Evolutionary conservation across 2,329 filamentous ascomycete species (phyloP).

Genomic region (Paraphaeosphaeria minitans): DNA sequence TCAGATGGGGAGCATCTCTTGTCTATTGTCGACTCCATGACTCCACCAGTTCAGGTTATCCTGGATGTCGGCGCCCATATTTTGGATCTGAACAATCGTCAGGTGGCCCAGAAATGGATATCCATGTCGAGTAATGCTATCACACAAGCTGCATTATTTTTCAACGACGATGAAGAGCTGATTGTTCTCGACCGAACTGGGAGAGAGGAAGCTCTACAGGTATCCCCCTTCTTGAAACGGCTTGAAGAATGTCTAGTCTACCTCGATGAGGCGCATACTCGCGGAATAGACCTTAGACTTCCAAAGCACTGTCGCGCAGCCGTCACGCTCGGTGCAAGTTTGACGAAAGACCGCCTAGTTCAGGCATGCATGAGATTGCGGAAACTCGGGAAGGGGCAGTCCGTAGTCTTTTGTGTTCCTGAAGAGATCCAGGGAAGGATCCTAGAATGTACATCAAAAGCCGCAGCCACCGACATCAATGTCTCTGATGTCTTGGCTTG

Average conservation of each 20-base stretch:
- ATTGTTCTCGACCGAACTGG: slow-evolving; percentile 59
- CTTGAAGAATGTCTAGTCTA: slow-evolving; percentile 68
- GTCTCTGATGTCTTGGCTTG: slow-evolving; percentile 64
- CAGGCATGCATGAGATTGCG: slow-evolving; percentile 74
- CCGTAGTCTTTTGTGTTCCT: slow-evolving; percentile 64
- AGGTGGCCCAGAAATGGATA: slow-evolving; percentile 59
- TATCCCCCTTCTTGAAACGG: slow-evolving; percentile 63
- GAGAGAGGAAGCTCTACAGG: slow-evolving; percentile 56
- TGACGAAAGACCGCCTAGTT: slow-evolving; percentile 71
- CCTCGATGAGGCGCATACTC: slow-evolving; percentile 71
- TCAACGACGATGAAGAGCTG: slow-evolving; percentile 61
- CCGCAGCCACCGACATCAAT: slow-evolving; percentile 38
- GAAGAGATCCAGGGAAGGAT: slow-evolving; percentile 65
- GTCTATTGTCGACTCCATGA: slow-evolving; percentile 46
- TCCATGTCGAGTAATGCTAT: slow-evolving; percentile 50
- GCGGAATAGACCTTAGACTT: slow-evolving; percentile 71
- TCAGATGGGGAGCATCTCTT: slow-evolving; percentile 55
- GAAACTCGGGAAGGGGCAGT: slow-evolving; percentile 69
- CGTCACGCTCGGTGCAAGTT: slow-evolving; percentile 67
- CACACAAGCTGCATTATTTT: slow-evolving; percentile 58
- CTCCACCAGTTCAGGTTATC: slow-evolving; percentile 60
- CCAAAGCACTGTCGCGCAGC: slow-evolving; percentile 65
- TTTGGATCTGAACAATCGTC: slow-evolving; percentile 58
- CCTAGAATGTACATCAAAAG: slow-evolving; percentile 22
- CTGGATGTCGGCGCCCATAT: slow-evolving; percentile 75